Percentiles rank a stretch among this genome's conserved stretches.
Conservation (phyloP, 2,329 filamentous ascomycete species). For the Pleomassaria siparia region DNA sequence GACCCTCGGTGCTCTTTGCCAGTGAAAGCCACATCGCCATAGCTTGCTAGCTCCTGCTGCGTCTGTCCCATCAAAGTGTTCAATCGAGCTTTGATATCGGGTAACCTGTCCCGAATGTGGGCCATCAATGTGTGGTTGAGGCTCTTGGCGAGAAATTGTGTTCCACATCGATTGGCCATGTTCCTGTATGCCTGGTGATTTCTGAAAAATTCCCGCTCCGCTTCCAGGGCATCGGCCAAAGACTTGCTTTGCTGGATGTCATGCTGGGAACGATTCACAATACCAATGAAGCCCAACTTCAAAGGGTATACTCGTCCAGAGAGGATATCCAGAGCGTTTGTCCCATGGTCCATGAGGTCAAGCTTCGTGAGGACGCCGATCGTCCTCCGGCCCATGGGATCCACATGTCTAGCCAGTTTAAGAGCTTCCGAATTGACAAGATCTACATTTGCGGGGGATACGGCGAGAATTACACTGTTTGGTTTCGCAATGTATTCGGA, state of each 20-base stretch:
- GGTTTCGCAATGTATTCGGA: conserved; percentile 98
- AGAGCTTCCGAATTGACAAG: conserved; percentile 97
- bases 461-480: conserved; percentile 95
- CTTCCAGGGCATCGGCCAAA: conserved; percentile 86
- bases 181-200: conserved; percentile 97
- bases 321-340: conserved; percentile 96
- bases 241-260: conserved; percentile 96
- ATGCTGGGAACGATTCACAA: conserved; percentile 96
- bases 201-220: conserved; percentile 92
- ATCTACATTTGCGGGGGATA: conserved; percentile 96
- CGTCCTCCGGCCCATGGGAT: conserved; percentile 88
- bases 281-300: conserved; percentile 96
- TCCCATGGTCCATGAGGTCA: conserved; percentile 98
- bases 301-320: conserved; percentile 94
- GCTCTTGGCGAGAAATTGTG: conserved; percentile 90
- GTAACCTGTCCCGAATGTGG: conserved; percentile 92
- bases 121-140: conserved; percentile 94
- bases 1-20: conserved; percentile 96
- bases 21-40: conserved; percentile 96
- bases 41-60: conserved; percentile 95
- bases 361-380: conserved; percentile 97
- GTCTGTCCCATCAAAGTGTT: conserved; percentile 99
- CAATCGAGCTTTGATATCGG: conserved; percentile 95
- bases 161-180: conserved; percentile 90
- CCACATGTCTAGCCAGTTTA: conserved; percentile 95